Percentiles rank a stretch among this genome's conserved stretches.
Conservation (phyloP, 2,329 filamentous ascomycete genomes). For the Aspergillus cejpii region DNA sequence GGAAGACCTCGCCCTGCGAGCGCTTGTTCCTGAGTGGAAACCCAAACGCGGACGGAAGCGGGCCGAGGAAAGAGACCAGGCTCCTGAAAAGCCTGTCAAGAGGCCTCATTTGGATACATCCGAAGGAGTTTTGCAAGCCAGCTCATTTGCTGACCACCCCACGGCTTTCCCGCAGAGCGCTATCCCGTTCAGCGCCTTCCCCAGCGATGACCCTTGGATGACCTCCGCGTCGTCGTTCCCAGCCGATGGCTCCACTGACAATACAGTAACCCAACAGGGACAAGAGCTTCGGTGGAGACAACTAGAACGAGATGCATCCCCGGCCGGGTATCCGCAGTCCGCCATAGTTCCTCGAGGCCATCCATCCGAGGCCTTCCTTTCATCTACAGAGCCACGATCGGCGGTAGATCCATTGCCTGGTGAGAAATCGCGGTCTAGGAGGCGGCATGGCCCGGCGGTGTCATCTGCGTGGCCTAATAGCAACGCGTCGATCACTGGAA, state of each 20-base stretch:
- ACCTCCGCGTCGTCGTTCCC: conserved; percentile 39
- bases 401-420: conserved; percentile 59
- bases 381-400: conserved; percentile 58
- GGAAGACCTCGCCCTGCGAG: conserved; percentile 81
- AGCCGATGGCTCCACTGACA: conserved; percentile 34
- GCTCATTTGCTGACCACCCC: conserved; percentile 38
- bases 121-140: conserved; percentile 43
- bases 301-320: conserved; percentile 54
- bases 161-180: conserved; percentile 47
- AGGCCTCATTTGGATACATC: conserved; percentile 56
- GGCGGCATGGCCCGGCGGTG: conserved; percentile 75
- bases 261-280: conserved; percentile 19
- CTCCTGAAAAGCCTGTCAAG: conserved; percentile 52
- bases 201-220: conserved; percentile 43
- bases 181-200: conserved; percentile 49
- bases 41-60: conserved; percentile 57
- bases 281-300: conserved; percentile 42
- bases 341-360: conserved; percentile 58
- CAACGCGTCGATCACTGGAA: conserved; percentile 57
- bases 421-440: conserved; percentile 40
- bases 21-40: conserved; percentile 68
- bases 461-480: conserved; percentile 82
- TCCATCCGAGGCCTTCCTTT: conserved; percentile 27
- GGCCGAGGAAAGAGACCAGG: conserved; percentile 55
- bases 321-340: conserved; percentile 68